Evolutionary conservation across 768 basidiomycete genomes (phyloP), one percentile per base, ranked within the genome.

Genomic region (Pleurotus citrinopileatus): DNA sequence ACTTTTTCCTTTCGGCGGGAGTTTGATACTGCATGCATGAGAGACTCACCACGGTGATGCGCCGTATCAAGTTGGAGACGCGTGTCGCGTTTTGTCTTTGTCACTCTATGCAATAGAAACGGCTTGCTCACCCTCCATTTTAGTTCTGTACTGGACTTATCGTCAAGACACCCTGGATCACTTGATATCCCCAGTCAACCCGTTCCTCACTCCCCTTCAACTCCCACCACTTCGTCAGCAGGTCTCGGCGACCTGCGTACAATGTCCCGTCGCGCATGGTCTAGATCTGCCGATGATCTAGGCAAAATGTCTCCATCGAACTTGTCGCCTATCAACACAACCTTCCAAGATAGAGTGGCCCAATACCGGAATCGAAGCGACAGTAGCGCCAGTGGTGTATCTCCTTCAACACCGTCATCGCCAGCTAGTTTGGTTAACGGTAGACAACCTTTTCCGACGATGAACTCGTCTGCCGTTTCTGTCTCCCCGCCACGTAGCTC

Each of bases 221-320:
- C 72, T 51, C 73, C 75, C 10, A 65, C 62, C 3, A 55, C 60
- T 12, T 57, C 65, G 26, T 56, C 67, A 10, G 70, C 70, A 3
- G 74, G 73, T 15, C 72, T 80, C 3, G 88, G 87, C 3, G 89
- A 91, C 67, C 75, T 91, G 45, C 82, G 87, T 40, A 71, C 67
- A 45, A 82, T 89, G 8, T 87, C 88, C 0, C 78, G 82, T 61
- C 86, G 82, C 64, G 79, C 77, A 10, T 92, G 90, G 90, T 90
- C 89, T 22, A 83, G 75, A 63, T 91, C 88, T 4, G 89, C 82
- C 19, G 90, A 92, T 63, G 90, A 93, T 65, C 77, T 92, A 47
- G 78, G 81, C 61, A 82, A 79, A 64, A 68, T 83, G 45, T 73
- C 75, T 0, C 60, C 69, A 0, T 52, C 57, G 42, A 57, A 61